A percentile compares a stretch with the other conserved stretches of the same genome.
Conservation (phyloP, 1,139 yeast genomes). For the Suhomyces wounanorum region DNA sequence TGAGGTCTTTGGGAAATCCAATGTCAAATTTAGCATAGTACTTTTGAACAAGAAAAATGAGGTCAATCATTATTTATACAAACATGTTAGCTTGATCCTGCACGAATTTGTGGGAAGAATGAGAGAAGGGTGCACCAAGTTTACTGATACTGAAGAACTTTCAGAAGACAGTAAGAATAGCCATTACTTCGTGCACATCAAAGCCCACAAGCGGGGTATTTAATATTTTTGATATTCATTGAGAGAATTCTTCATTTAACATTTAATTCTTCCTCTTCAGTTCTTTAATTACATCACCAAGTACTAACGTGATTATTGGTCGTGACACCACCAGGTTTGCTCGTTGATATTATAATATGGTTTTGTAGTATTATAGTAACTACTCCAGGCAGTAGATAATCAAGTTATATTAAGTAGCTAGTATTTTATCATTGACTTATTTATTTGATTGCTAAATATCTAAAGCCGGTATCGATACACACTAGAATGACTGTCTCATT, state of each 20-base stretch:
- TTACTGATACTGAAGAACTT: slow-evolving; percentile 20
- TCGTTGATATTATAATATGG: too few relatives aligned
- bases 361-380: too few relatives aligned
- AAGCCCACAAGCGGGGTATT: slow-evolving; percentile 26
- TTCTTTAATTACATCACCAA: background rate
- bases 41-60: slow-evolving; percentile 36
- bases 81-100: slow-evolving; percentile 33
- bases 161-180: slow-evolving; percentile 20
- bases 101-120: slow-evolving; percentile 40
- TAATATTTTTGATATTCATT: background rate
- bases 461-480: too few relatives aligned
- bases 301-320: background rate
- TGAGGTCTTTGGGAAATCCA: slow-evolving; percentile 35
- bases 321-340: too few relatives aligned
- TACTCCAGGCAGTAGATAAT: too few relatives aligned
- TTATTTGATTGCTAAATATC: too few relatives aligned
- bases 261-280: background rate
- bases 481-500: too few relatives aligned
- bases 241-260: background rate
- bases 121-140: slow-evolving; percentile 30
- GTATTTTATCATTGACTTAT: too few relatives aligned
- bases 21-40: slow-evolving; percentile 35
- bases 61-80: slow-evolving; percentile 34
- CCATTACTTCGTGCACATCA: slow-evolving; percentile 36
- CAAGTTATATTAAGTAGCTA: too few relatives aligned